A percentile compares a stretch with the other conserved stretches of the same genome.
Evolutionary conservation across 2,329 filamentous ascomycete species (phyloP).

Genomic region (Aspergillus persii): DNA sequence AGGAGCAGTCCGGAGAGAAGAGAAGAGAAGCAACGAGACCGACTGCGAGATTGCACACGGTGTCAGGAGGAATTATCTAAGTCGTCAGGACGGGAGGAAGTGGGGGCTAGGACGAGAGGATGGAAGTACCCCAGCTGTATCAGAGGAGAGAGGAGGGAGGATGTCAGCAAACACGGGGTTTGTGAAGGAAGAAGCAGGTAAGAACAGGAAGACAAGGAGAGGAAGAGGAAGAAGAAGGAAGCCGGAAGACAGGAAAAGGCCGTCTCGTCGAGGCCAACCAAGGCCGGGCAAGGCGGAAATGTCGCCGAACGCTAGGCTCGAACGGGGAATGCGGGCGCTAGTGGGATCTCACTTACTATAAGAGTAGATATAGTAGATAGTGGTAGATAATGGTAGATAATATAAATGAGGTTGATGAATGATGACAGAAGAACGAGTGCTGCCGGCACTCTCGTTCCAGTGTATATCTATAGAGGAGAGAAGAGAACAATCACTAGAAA

Average conservation of each 20-base stretch:
- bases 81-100: neutral
- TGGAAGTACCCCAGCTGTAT: neutral
- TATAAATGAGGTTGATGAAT: too few relatives aligned
- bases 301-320: neutral
- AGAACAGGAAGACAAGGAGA: neutral
- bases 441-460: too few relatives aligned
- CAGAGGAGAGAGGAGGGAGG: constrained; percentile 2
- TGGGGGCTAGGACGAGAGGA: neutral
- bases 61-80: constrained; percentile 1
- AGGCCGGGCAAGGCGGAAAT: neutral
- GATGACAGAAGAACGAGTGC: too few relatives aligned
- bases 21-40: neutral
- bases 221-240: neutral
- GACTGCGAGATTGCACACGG: neutral
- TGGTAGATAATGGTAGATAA: too few relatives aligned
- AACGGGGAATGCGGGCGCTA: neutral
- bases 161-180: neutral
- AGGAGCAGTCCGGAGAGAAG: neutral
- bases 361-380: too few relatives aligned
- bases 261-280: neutral
- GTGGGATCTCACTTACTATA: neutral
- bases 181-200: neutral
- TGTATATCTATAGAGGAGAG: too few relatives aligned
- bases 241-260: neutral
- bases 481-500: too few relatives aligned